These are phyloP conservation scores for Boletus speciosus DNA, from an alignment of 768 basidiomycete species.

Conservation along the genomic window DNA sequence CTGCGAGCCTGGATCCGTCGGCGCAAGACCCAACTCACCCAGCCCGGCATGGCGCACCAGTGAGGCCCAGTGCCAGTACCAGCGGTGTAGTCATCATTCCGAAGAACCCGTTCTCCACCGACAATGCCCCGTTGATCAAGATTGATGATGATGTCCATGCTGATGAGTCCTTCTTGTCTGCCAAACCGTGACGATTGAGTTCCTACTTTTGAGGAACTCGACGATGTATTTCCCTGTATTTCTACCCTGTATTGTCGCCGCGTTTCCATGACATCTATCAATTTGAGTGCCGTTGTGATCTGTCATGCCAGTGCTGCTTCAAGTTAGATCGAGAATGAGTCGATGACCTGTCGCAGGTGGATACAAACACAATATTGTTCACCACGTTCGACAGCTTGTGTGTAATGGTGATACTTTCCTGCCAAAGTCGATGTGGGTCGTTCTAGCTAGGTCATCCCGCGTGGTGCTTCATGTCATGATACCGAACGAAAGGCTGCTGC, in stretches of 20 bases:
- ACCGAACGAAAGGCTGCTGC: too few relatives aligned
- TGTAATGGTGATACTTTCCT: too few relatives aligned
- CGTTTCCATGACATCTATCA: background rate
- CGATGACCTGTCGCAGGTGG: background rate
- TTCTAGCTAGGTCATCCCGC: too few relatives aligned
- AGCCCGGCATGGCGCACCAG: background rate
- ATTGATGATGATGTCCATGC: background rate
- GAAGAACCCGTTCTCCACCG: constrained; percentile 3
- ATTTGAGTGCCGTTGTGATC: background rate
- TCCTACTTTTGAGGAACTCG: background rate
- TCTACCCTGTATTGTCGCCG: background rate
- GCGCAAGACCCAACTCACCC: background rate
- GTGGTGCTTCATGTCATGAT: too few relatives aligned
- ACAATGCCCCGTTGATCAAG: constrained; percentile 3
- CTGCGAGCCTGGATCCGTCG: background rate
- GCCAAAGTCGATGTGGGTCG: too few relatives aligned
- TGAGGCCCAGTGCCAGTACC: background rate
- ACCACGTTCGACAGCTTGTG: too few relatives aligned
- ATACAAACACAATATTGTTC: too few relatives aligned
- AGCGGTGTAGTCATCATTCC: background rate
- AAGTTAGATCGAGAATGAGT: too few relatives aligned
- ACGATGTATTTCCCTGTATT: background rate
- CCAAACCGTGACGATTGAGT: background rate
- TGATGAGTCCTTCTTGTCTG: background rate
- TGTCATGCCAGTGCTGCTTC: background rate